phyloP scores from a whole-genome alignment of 2,329 filamentous ascomycete species.

The Cercospora nicotianae region DNA sequence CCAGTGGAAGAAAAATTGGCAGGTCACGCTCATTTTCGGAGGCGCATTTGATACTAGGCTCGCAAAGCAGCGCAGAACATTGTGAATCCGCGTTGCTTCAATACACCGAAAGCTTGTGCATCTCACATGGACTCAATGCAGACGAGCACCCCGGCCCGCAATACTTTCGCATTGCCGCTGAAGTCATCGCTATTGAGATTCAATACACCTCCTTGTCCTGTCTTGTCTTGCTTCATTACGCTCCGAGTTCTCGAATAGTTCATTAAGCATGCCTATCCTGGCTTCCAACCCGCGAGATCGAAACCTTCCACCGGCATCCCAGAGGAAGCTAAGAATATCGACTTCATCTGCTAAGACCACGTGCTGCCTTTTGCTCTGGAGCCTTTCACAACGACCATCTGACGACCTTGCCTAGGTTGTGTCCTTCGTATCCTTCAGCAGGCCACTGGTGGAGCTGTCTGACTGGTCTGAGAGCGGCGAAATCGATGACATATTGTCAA shows the following conservation, averaged over 20 bases:
- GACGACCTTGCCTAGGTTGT: neutral
- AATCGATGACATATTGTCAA: constrained; percentile 6
- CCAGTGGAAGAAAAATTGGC: neutral
- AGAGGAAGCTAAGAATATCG: neutral
- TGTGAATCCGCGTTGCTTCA: neutral
- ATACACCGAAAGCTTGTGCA: neutral
- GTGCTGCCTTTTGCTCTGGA: neutral
- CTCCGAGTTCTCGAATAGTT: neutral
- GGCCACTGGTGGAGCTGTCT: neutral
- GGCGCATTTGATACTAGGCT: neutral
- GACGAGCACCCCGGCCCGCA: neutral
- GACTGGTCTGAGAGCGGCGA: constrained; percentile 8
- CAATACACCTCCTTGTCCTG: neutral
- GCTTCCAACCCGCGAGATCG: neutral
- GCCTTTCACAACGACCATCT: neutral
- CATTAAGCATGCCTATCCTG: neutral
- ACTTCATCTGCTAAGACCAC: neutral
- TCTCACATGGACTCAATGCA: neutral
- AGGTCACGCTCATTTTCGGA: neutral
- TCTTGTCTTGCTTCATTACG: neutral
- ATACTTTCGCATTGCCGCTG: neutral
- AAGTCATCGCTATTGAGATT: neutral
- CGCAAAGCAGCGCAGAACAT: neutral
- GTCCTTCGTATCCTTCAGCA: neutral
- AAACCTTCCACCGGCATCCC: neutral